Percentiles rank a stretch among this genome's conserved stretches.
Evolutionary conservation across 768 basidiomycete genomes (phyloP).

Genomic region (Pleurotus tuber-regium): DNA sequence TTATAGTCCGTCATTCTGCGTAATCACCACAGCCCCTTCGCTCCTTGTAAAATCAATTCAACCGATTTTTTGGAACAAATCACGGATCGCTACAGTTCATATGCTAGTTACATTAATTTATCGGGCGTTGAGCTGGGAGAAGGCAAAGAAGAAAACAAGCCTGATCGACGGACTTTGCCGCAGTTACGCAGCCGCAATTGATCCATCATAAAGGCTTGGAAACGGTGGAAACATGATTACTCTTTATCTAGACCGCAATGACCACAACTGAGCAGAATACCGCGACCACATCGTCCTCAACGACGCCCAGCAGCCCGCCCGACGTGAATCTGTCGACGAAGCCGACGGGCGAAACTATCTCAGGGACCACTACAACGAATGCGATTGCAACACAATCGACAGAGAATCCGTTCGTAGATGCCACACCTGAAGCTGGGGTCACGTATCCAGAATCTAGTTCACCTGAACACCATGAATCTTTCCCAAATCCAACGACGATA

Average conservation of each 20-base stretch:
- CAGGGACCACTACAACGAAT: background rate
- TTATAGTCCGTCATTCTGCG: no score
- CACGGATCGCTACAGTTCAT: background rate
- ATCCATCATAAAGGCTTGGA: no score
- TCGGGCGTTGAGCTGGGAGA: background rate
- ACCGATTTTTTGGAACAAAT: no score
- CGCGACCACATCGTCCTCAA: background rate
- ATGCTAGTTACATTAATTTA: background rate
- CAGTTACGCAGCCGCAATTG: no score
- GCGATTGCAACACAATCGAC: background rate
- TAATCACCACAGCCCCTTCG: no score
- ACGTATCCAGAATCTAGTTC: background rate
- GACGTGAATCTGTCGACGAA: background rate
- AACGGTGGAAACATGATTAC: no score
- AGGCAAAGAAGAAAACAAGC: background rate
- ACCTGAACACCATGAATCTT: background rate
- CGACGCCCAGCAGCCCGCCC: background rate
- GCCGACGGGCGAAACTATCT: no score
- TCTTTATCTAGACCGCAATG: no score
- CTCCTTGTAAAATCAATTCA: no score
- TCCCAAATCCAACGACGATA: background rate
- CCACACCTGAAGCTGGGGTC: background rate
- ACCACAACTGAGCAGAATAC: background rate
- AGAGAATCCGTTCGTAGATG: conserved; percentile 3
- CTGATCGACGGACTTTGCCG: no score